Percentiles rank a stretch among this genome's conserved stretches.
Evolutionary conservation across 805 yeast genomes (phyloP).

Genomic region (Candida ficus): DNA sequence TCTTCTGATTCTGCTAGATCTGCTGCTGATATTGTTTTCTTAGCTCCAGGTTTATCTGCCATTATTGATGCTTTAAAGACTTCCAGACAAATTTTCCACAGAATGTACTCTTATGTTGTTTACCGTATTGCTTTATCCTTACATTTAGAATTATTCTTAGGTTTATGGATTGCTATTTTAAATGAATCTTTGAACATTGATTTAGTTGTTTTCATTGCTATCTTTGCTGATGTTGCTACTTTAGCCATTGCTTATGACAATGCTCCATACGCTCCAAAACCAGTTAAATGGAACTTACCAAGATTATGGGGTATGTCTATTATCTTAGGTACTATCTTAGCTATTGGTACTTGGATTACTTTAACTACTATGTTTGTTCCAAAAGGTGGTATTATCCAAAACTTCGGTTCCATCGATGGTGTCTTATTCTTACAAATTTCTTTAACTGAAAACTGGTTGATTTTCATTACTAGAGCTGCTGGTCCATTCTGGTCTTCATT

Average conservation of each 20-base stretch:
- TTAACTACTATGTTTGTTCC: conserved; percentile 89
- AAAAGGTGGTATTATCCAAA: conserved; percentile 92
- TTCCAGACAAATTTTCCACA: conserved; percentile 96
- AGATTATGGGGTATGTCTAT: conserved; percentile 97
- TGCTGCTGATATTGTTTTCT: conserved; percentile 94
- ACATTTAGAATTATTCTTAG: conserved; percentile 91
- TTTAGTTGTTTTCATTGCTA: conserved; percentile 93
- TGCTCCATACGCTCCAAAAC: conserved; percentile 89
- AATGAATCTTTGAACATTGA: conserved; percentile 83
- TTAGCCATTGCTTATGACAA: conserved; percentile 96
- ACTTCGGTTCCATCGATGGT: conserved; percentile 93
- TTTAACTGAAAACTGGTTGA: conserved; percentile 95
- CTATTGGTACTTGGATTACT: conserved; percentile 91
- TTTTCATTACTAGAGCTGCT: conserved; percentile 93
- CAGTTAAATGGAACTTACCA: conserved; percentile 96
- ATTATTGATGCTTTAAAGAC: conserved; percentile 93
- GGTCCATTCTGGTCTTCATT: conserved; percentile 98
- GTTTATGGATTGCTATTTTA: conserved; percentile 94
- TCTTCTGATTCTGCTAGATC: conserved; percentile 96
- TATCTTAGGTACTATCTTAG: conserved; percentile 78
- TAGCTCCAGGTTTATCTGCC: conserved; percentile 93
- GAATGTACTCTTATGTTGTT: conserved; percentile 97
- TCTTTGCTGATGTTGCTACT: conserved; percentile 96
- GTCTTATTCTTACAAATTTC: conserved; percentile 91
- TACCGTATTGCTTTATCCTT: conserved; percentile 96